Base-by-base conservation (phyloP, 306 rosid genomes). In the Trichosanthes truncata region DNA sequence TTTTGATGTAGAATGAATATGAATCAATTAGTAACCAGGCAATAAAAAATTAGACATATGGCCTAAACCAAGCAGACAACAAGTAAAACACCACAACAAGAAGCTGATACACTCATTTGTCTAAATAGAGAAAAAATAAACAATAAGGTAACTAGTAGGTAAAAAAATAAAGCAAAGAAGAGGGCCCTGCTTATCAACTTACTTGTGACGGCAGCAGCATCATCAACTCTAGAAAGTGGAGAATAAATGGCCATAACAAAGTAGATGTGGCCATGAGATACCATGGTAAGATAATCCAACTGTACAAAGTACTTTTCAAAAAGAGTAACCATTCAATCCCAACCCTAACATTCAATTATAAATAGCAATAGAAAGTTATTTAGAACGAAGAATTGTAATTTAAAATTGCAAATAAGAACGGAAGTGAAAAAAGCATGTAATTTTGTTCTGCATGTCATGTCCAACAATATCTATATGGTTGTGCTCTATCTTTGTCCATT, bases 1-100 rank as follows among this genome's bases (percentile, higher is more conserved):
- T 77, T 65, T 21, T 56, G n/a, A 60, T 7, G 57, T 67, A 67
- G 13, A 66, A 66, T 1, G 26, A 63, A 35, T 29, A 21, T 60
- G 55, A 43, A 15, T 11, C 48, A 51, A 18, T 62, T 13, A 60
- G 66, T 60, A 60, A 60, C 40, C 20, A 61, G 2, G 10, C 4
- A 18, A 31, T 29, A 5, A 8, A 61, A 60, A 29, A 61, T 66
- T 45, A 59, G 21, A 59, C 65, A 48, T 36, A 61, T 29, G 68
- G 80, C 77, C 98, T 89, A 80, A 95, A 96, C 98, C 97, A 92
- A 78, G 99, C 99, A 72, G 97, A 91, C 84, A 92, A 73, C 80
- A 93, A 86, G 91, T 91, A 95, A 87, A 90, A 95, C 74, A 97
- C 96, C 91, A 93, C 97, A 51, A 92, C 96, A 84, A 94, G 97